Base-by-base conservation (phyloP, 805 yeast species). In the Candida nonsorbophila region DNA sequence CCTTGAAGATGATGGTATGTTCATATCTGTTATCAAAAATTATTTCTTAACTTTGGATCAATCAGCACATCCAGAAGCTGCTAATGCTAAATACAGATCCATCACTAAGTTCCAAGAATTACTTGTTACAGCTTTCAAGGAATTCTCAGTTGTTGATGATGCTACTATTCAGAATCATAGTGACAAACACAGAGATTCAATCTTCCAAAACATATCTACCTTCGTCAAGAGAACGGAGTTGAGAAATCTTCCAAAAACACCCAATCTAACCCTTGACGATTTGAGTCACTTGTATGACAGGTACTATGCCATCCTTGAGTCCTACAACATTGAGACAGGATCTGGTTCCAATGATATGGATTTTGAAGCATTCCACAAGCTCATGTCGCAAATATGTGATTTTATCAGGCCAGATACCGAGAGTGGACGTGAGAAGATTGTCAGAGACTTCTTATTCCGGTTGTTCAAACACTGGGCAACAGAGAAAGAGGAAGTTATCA, bases 191-290 rank as follows among this genome's bases (percentile, higher is more conserved):
- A 78, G 87, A 53, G 77, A 79, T 41, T 74, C 79, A 25, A 90
- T 92, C 24, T 77, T 84, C 47, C 84, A 74, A 44, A 90, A 92
- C 31, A 86, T 90, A 37, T 95, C 92, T 42, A 69, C 78, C 1
- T 90, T 90, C 61, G 94, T 92, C 20, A 92, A 90, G 55, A 70
- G 95, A 33, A 85, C 97, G 0, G 96, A 92, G 53, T 53, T 92
- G 22, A 69, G 98, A 41, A 88, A 86, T 53, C 61, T 90, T 31
- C 90, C 94, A 20, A 79, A 80, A 49, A 74, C 84, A 1, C 69
- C 67, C 15, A 74, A 82, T 47, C 57, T 90, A 19, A 51, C 67
- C 3, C 63, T 56, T 15, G 77, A 67, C 0, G 74, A 84, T 21
- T 41, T 86, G 11, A 75, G 86, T 3, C 73, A 81, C 32, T 64